These are phyloP conservation scores for Geotrichum restrictum DNA, from an alignment of 1,139 yeast species.

Conservation along the genomic window DNA sequence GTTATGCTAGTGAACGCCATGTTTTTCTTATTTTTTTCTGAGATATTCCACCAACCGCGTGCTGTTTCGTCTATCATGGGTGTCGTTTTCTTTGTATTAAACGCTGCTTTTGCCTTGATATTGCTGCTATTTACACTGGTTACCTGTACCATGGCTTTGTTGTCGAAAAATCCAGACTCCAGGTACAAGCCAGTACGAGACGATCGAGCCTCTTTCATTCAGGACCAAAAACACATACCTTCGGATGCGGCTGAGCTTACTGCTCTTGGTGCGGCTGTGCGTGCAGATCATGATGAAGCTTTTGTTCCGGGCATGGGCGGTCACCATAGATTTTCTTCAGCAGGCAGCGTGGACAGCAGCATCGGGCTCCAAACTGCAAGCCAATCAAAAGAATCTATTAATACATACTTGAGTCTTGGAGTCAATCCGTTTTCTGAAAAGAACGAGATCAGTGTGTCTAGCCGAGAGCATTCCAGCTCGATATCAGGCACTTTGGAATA, in stretches of 20 bases:
- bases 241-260: constrained; percentile 59
- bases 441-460: no score
- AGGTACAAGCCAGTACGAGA: constrained; percentile 92
- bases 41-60: constrained; percentile 78
- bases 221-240: constrained; percentile 44
- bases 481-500: no score
- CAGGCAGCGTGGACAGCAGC: neutral
- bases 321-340: neutral
- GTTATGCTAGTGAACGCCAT: constrained; percentile 76
- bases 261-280: constrained; percentile 86
- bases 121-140: constrained; percentile 73
- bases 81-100: constrained; percentile 76
- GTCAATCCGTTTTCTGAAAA: no score
- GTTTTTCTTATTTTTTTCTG: constrained; percentile 85
- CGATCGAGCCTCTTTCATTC: constrained; percentile 87
- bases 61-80: constrained; percentile 92
- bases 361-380: neutral
- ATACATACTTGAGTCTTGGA: no score
- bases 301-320: neutral
- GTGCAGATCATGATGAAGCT: constrained; percentile 54
- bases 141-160: constrained; percentile 74
- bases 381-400: neutral
- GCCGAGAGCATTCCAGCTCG: no score
- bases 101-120: constrained; percentile 84
- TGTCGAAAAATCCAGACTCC: constrained; percentile 90